phyloP scores from a whole-genome alignment of 371 early-diverging fungal species.

The Mortierella sp. region DNA sequence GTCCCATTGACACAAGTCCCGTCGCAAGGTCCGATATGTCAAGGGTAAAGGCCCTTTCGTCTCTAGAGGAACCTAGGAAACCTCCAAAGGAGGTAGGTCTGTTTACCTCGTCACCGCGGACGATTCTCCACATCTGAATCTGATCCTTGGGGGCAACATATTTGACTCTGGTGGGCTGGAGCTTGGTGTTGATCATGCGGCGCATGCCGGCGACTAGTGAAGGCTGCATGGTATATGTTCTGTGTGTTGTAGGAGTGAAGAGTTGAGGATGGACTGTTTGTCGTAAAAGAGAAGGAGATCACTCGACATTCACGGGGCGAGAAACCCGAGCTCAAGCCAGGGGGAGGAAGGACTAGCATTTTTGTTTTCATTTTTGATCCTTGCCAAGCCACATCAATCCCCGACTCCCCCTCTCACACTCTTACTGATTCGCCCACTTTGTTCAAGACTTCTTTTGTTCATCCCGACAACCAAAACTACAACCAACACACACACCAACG shows the following conservation, averaged over 20 bases:
- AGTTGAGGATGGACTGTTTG: conserved; percentile 8
- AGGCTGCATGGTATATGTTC: conserved; percentile 37
- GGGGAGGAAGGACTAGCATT: not conserved
- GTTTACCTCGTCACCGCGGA: conserved; percentile 73
- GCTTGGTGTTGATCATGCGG: conserved; percentile 59
- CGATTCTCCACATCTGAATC: conserved; percentile 72
- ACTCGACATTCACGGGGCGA: not conserved
- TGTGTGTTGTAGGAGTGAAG: not conserved
- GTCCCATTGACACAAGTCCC: not conserved
- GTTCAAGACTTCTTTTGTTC: not conserved
- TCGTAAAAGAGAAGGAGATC: not conserved
- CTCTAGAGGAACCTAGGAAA: not conserved
- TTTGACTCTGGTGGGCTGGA: conserved; percentile 59
- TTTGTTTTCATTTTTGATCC: conserved; percentile 30
- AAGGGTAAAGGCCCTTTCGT: too few relatives aligned
- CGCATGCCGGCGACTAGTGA: conserved; percentile 45
- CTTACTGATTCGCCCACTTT: conserved; percentile 9
- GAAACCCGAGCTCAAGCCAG: not conserved
- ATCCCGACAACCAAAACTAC: conserved; percentile 6
- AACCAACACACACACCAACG: not conserved
- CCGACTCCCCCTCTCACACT: not conserved
- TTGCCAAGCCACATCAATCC: conserved; percentile 39
- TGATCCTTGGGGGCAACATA: conserved; percentile 63
- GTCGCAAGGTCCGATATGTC: not conserved
- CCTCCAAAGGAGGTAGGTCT: not conserved